These are phyloP conservation scores for Phytophthora lateralis DNA, from an alignment of 352 stramenopile species.

Conservation along the genomic window DNA sequence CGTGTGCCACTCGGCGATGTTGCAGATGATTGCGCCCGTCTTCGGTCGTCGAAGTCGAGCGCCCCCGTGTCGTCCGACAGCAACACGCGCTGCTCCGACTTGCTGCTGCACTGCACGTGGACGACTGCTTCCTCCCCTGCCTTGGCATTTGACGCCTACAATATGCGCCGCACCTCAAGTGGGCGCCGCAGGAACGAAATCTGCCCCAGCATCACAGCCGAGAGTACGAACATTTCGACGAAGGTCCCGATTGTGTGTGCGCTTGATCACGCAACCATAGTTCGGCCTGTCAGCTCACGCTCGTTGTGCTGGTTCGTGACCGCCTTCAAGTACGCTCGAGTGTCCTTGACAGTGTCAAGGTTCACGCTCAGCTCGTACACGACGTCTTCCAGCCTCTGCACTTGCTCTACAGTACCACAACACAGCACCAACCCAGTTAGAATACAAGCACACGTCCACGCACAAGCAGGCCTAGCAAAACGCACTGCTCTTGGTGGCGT, in stretches of 20 bases:
- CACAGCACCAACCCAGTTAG: neutral
- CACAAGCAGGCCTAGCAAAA: conserved; percentile 5
- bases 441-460: neutral
- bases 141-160: conserved; percentile 33
- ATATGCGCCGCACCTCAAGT: conserved; percentile 85
- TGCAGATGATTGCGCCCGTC: too few relatives aligned
- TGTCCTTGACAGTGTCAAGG: conserved; percentile 89
- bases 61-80: too few relatives aligned
- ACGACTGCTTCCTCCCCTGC: too few relatives aligned
- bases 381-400: conserved; percentile 85
- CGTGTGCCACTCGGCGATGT: too few relatives aligned
- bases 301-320: conserved; percentile 79
- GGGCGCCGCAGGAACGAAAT: conserved; percentile 84
- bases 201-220: conserved; percentile 78
- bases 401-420: conserved; percentile 60
- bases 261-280: too few relatives aligned
- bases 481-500: conserved; percentile 88
- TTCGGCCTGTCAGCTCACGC: too few relatives aligned
- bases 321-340: conserved; percentile 85
- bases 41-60: too few relatives aligned
- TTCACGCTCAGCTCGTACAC: conserved; percentile 87
- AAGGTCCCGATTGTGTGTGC: conserved; percentile 78
- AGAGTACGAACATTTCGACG: conserved; percentile 75
- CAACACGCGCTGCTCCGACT: too few relatives aligned
- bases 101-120: too few relatives aligned